A percentile compares a stretch with the other conserved stretches of the same genome.
These are phyloP conservation scores for Sutorius australiensis DNA, from an alignment of 768 basidiomycete genomes.

Conservation along the genomic window DNA sequence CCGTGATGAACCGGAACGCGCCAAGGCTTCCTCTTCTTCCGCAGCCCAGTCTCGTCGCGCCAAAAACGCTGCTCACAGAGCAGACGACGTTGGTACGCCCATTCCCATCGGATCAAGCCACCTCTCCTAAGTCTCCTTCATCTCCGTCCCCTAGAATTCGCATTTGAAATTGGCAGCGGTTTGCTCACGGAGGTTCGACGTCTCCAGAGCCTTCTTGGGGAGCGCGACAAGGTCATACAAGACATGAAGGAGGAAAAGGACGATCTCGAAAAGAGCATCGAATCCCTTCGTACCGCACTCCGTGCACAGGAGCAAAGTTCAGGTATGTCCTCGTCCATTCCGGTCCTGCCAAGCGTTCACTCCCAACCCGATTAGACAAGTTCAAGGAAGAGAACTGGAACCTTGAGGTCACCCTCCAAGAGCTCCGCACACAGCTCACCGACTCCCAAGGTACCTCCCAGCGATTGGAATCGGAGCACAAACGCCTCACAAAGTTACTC, in stretches of 20 bases:
- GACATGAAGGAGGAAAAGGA: constrained; percentile 92
- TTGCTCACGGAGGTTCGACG: constrained; percentile 88
- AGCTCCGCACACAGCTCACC: constrained; percentile 66
- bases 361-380: constrained; percentile 53
- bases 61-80: constrained; percentile 87
- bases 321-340: constrained; percentile 43
- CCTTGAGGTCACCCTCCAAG: constrained; percentile 89
- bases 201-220: constrained; percentile 84
- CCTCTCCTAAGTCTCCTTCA: constrained; percentile 8
- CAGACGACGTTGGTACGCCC: constrained; percentile 80
- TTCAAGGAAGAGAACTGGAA: constrained; percentile 99
- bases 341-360: constrained; percentile 1
- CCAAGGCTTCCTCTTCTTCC: constrained; percentile 59
- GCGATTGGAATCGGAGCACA: constrained; percentile 78
- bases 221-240: constrained; percentile 89
- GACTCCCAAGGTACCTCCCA: constrained; percentile 62
- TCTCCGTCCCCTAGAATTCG: constrained; percentile 67
- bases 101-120: constrained; percentile 10
- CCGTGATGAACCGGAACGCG: constrained; percentile 60
- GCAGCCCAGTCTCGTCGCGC: constrained; percentile 85
- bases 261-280: constrained; percentile 75
- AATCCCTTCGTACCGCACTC: constrained; percentile 69
- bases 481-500: constrained; percentile 74
- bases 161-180: constrained; percentile 95
- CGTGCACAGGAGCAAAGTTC: constrained; percentile 76